Base-by-base conservation (phyloP, 2,329 filamentous ascomycete genomes). In the Fusarium ambrosium region DNA sequence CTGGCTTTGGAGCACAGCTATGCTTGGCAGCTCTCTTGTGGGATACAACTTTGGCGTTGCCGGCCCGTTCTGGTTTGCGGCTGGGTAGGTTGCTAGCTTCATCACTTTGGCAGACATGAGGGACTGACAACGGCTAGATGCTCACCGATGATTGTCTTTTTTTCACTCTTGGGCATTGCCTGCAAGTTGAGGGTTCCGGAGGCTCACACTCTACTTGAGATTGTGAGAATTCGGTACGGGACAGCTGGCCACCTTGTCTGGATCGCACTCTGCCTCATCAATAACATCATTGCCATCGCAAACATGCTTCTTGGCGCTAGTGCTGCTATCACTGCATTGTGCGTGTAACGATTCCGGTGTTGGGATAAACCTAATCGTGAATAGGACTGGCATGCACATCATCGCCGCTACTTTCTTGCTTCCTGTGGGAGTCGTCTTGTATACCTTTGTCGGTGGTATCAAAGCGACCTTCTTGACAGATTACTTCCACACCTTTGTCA, bases 21-120 rank as follows among this genome's bases (percentile, higher is more conserved):
- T 89, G 72, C 80, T 89, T 1, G 87, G 87, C 1, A 86, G 86
- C 11, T 84, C 84, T 0, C 81, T 88, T 4, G 86, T 89, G 0
- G 88, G 87, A 1, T 89, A 90, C 71, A 84, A 84, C 60, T 89
- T 88, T 74, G 89, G 89, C 0, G 81, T 90, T 2, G 86, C 87
- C 2, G 88, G 88, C 0, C 88, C 88, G 0, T 89, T 90, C 64
- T 90, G 88, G 88, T 90, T 88, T 68, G 88, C 87, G 4, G 88
- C 87, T 55, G 89, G 88, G 80, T 81, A 66, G 8, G 27, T 29
- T 27, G 27, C 27, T 27, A 27, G 27, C 27, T 27, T 27, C 27
- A 27, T 27, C 27, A 8, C 6, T 7, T 8, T 27, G 27, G 27
- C 8, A 8, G 27, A 27, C 8, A 27, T 8, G 7, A 27, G 27